Base-by-base conservation (phyloP, 2,329 filamentous ascomycete species). In the Sphaerulina populicola region DNA sequence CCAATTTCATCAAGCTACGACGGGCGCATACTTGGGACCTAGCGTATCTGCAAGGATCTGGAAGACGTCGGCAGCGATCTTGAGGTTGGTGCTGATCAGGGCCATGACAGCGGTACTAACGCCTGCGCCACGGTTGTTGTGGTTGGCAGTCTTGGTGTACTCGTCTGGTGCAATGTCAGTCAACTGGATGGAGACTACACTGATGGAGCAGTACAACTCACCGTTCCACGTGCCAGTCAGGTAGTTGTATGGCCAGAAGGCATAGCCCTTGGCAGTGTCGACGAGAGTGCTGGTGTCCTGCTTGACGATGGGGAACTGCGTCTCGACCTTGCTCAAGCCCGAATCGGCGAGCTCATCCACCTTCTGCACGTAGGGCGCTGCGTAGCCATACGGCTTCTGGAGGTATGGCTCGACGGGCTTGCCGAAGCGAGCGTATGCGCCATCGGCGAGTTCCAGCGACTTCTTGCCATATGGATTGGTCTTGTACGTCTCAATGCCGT, bases 321-420 rank as follows among this genome's bases (percentile, higher is more conserved):
- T 47, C 59, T 76, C 74, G 48, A 72, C 61, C 48, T 74, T 70
- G 49, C 73, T 70, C 36, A 74, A 62, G 36, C 68, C 69, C 9
- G 66, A 67, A 53, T 65, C 66, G 59, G 84, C 86, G 47, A 94
- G 72, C 53, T 79, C 72, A 68, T 97, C 93, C 64, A 83, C 90
- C 69, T 83, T 88, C 68, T 81, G 76, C 59, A 94, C 79, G 71
- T 96, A 96, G 0, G 91, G 90, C 47, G 83, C 82, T 57, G 94
- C 79, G 68, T 87, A 93, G 65, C 80, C 77, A 74, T 88, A 91
- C 33, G 90, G 89, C 62, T 79, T 86, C 62, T 81, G 71, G 62
- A 96, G 74, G 71, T 88, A 88, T 27, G 87, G 86, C 49, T 91
- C 72, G 57, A 95, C 72, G 15, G 89, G 88, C 60, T 83, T 84